phyloP scores from a whole-genome alignment of 176 grass and related monocot species.

The Carex myosuroides region DNA sequence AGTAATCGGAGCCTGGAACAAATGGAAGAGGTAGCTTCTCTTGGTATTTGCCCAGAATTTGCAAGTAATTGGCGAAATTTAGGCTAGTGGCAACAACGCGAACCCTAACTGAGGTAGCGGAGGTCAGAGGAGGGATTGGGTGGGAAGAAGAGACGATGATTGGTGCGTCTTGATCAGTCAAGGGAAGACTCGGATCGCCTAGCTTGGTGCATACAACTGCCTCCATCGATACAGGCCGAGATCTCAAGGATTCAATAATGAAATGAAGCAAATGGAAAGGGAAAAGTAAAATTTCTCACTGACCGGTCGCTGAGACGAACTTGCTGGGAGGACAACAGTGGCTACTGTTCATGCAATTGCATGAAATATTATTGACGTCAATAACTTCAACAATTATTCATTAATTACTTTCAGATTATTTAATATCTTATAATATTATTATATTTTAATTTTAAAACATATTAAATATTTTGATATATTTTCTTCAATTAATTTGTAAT shows the following conservation, averaged over 20 bases:
- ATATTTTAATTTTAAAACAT: too few species aligned
- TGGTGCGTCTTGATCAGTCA: constrained; percentile 35
- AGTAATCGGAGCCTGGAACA: constrained; percentile 72
- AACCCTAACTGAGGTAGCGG: constrained; percentile 55
- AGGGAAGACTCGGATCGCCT: constrained; percentile 55
- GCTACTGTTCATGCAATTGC: too few species aligned
- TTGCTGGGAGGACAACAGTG: too few species aligned
- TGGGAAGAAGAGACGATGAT: constrained; percentile 35
- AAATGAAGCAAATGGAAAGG: neutral
- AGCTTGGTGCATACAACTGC: constrained; percentile 63
- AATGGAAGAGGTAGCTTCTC: constrained; percentile 65
- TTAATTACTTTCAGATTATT: too few species aligned
- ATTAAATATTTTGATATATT: too few species aligned
- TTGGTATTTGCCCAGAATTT: constrained; percentile 86
- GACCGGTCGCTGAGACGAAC: too few species aligned
- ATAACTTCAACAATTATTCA: too few species aligned
- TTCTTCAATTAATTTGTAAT: too few species aligned
- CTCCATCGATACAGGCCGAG: constrained; percentile 34
- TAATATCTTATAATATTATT: too few species aligned
- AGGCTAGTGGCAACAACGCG: constrained; percentile 67
- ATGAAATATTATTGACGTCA: too few species aligned
- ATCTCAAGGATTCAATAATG: neutral
- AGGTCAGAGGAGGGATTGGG: constrained; percentile 40
- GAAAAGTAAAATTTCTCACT: too few species aligned
- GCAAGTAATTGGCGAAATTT: constrained; percentile 78